Percentiles rank a stretch among this genome's conserved stretches.
These are phyloP conservation scores for Aspergillus pseudoglaucus DNA, from an alignment of 2,329 filamentous ascomycete species.

Conservation along the genomic window DNA sequence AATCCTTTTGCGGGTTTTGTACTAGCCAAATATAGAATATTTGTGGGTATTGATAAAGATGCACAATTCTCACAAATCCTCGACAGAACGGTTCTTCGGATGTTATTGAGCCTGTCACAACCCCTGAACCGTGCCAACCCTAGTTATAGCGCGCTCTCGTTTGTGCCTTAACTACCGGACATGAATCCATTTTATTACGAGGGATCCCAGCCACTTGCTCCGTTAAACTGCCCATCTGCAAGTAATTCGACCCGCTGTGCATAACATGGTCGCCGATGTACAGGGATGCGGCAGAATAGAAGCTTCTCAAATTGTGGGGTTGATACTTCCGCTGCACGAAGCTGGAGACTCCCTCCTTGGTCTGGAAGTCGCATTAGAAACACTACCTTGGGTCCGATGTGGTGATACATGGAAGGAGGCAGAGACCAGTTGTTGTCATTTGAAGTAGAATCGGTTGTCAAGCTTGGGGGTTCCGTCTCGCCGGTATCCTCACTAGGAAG, in stretches of 20 bases:
- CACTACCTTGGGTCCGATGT: not conserved
- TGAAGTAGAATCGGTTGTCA: not conserved
- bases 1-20: too few species aligned
- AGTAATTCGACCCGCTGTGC: conserved; percentile 1
- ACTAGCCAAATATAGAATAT: too few species aligned
- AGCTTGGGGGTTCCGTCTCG: not conserved
- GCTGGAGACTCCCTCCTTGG: not conserved
- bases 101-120: too few species aligned
- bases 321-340: not conserved
- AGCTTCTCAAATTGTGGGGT: conserved; percentile 1
- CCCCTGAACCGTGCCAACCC: too few species aligned
- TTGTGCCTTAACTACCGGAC: too few species aligned
- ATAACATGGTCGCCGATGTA: conserved; percentile 3
- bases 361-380: not conserved
- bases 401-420: not conserved
- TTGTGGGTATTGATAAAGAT: too few species aligned
- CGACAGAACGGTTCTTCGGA: too few species aligned
- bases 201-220: too few species aligned
- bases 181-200: too few species aligned
- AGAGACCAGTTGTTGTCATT: not conserved
- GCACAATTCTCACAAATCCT: too few species aligned
- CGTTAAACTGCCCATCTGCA: not conserved
- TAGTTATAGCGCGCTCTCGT: too few species aligned
- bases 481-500: not conserved
- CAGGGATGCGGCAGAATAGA: conserved; percentile 3